Percentiles rank a stretch among this genome's conserved stretches.
phyloP scores from a whole-genome alignment of 2,329 filamentous ascomycete genomes.

The Clarireedia hainanense region DNA sequence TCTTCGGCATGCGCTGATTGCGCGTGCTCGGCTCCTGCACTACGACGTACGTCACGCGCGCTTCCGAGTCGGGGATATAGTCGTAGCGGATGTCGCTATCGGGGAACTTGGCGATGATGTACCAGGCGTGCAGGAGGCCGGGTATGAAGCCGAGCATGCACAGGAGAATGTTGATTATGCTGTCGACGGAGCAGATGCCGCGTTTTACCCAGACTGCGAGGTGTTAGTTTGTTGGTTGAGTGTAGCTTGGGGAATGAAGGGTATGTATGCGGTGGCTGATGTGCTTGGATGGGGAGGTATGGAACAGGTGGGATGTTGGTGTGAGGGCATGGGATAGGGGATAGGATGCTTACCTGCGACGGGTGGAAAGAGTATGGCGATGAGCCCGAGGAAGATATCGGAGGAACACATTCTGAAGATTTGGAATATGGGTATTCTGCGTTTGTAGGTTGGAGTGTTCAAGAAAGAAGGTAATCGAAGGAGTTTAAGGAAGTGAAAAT shows the following conservation, averaged over 20 bases:
- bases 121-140: constrained; percentile 92
- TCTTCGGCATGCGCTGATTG: constrained; percentile 22
- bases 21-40: constrained; percentile 44
- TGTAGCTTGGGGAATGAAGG: neutral
- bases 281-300: neutral
- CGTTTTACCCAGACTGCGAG: constrained; percentile 85
- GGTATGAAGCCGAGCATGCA: constrained; percentile 73
- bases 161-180: constrained; percentile 89
- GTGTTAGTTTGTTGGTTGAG: constrained; percentile 17
- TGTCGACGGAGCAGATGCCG: constrained; percentile 87
- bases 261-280: neutral
- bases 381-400: constrained; percentile 56
- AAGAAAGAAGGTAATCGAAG: neutral
- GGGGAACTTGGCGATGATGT: constrained; percentile 89
- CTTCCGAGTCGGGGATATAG: constrained; percentile 46
- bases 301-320: neutral
- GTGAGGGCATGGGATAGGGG: neutral
- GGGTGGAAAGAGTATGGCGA: constrained; percentile 59
- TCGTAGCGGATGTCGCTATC: constrained; percentile 60
- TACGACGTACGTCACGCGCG: constrained; percentile 70
- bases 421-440: neutral
- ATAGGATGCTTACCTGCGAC: constrained; percentile 46
- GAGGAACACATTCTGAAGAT: constrained; percentile 45
- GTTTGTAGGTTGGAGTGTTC: neutral
- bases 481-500: neutral